Percentiles rank a stretch among this genome's conserved stretches.
phyloP scores from a whole-genome alignment of 345 rosid genomes.

The Eucalyptus brandiana region DNA sequence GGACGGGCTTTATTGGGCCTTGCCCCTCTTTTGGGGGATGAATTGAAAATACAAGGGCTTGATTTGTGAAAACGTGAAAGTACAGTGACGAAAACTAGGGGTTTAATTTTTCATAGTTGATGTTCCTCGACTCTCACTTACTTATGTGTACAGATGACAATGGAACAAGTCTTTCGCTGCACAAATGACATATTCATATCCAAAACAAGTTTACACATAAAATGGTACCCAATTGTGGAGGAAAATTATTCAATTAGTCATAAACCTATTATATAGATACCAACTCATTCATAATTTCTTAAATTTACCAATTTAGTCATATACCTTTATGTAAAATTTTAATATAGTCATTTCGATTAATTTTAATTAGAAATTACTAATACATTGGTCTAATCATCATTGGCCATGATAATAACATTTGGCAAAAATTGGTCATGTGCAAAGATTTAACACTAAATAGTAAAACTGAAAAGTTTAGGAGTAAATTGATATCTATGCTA shows the following conservation, averaged over 20 bases:
- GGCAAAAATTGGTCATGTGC: too few species aligned
- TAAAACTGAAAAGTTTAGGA: neutral
- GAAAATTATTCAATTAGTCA: neutral
- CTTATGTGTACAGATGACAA: neutral
- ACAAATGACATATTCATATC: neutral
- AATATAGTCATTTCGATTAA: neutral
- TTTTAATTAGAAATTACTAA: neutral
- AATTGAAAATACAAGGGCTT: neutral
- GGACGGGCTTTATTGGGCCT: neutral
- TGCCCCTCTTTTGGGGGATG: neutral
- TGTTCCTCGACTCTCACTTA: neutral
- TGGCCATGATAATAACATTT: neutral
- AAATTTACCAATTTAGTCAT: neutral
- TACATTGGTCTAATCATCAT: neutral
- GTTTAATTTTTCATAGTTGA: neutral
- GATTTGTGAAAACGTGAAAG: neutral
- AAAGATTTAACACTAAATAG: neutral
- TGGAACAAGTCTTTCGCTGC: neutral
- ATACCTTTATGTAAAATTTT: neutral
- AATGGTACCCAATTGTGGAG: neutral
- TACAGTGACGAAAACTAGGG: neutral
- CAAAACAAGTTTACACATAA: neutral
- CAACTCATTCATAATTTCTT: neutral
- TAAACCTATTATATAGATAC: neutral
- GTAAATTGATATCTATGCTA: rapidly evolving